phyloP scores from a whole-genome alignment of 306 rosid species.

The Pyrus betulifolia region DNA sequence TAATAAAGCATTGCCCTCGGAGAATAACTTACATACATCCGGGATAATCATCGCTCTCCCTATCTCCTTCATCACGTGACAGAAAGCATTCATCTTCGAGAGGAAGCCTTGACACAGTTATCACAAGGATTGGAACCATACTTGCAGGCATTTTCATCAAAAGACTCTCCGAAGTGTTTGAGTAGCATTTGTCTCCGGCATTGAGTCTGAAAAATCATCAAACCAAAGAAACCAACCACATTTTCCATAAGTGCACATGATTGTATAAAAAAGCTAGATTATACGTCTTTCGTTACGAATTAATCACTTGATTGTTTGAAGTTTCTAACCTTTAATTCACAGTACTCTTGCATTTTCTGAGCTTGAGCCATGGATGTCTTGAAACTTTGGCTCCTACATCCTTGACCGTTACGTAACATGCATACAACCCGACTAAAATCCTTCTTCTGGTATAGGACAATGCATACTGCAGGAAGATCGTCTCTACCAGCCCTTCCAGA shows the following conservation, averaged over 20 bases:
- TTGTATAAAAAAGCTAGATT: background rate
- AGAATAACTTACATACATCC: too few species aligned
- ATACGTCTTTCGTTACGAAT: background rate
- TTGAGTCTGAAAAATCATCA: slow-evolving; percentile 39
- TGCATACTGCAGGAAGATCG: slow-evolving; percentile 69
- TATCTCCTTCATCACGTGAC: background rate
- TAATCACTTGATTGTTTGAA: background rate
- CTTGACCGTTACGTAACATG: slow-evolving; percentile 81
- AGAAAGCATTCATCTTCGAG: slow-evolving; percentile 11
- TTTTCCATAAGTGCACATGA: background rate
- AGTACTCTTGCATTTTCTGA: slow-evolving; percentile 81
- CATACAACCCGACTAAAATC: slow-evolving; percentile 92
- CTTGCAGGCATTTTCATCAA: slow-evolving; percentile 63
- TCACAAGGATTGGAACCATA: slow-evolving; percentile 80
- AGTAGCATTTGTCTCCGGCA: slow-evolving; percentile 86
- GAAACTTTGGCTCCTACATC: slow-evolving; percentile 51
- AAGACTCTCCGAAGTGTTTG: slow-evolving; percentile 77
- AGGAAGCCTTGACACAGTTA: slow-evolving; percentile 56
- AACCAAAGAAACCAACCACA: slow-evolving; percentile 7
- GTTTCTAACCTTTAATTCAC: slow-evolving; percentile 72
- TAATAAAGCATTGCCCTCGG: too few species aligned
- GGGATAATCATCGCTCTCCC: too few species aligned
- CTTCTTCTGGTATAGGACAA: slow-evolving; percentile 83
- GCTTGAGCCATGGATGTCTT: slow-evolving; percentile 84
- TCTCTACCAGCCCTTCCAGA: slow-evolving; percentile 99